These are phyloP conservation scores for Pleurotus djamor DNA, from an alignment of 768 basidiomycete species.

Conservation along the genomic window DNA sequence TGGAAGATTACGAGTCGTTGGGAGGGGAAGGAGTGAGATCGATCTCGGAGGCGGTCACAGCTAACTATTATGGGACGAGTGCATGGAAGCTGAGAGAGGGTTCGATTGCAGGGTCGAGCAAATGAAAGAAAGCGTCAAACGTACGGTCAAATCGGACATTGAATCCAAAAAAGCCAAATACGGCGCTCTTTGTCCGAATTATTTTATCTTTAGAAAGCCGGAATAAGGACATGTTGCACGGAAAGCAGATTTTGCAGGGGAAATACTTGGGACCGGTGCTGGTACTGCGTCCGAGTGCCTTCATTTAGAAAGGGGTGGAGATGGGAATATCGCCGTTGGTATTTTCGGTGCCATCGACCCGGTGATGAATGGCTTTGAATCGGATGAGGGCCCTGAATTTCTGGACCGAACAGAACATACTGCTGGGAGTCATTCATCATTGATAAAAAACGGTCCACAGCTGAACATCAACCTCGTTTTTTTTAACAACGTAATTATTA, in stretches of 20 bases:
- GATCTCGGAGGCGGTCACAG: neutral
- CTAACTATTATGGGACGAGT: neutral
- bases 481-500: neutral
- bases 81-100: neutral
- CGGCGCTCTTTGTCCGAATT: neutral
- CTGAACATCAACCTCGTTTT: neutral
- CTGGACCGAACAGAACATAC: neutral
- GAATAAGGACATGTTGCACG: neutral
- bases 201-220: neutral
- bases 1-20: too few relatives aligned
- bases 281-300: too few relatives aligned
- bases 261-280: neutral
- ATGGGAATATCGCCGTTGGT: neutral
- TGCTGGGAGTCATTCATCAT: too few relatives aligned
- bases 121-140: constrained; percentile 1
- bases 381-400: neutral
- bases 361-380: neutral
- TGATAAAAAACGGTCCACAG: too few relatives aligned
- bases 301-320: too few relatives aligned
- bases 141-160: neutral
- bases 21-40: neutral
- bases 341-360: neutral
- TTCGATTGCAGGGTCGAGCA: neutral
- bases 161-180: neutral
- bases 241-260: neutral